Percentiles rank a stretch among this genome's conserved stretches.
phyloP scores from a whole-genome alignment of 441 rosid genomes.

The Corymbia calophylla region DNA sequence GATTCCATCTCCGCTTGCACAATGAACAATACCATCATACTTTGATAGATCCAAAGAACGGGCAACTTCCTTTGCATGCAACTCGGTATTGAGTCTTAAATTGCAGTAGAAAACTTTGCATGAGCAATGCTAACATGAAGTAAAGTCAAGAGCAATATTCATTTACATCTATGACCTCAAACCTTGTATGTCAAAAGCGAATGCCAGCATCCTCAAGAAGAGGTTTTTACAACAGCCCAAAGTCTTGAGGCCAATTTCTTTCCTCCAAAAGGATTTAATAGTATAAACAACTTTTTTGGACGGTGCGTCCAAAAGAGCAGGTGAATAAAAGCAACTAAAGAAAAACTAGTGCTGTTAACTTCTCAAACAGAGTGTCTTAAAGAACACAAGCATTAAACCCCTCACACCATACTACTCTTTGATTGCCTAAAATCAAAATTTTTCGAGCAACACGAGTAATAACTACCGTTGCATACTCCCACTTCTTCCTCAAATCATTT shows the following conservation, averaged over 20 bases:
- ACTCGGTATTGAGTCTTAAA: slow-evolving; percentile 63
- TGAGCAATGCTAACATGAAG: not conserved
- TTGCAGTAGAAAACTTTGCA: not conserved
- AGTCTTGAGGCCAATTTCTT: slow-evolving; percentile 60
- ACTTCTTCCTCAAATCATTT: not conserved
- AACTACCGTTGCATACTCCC: not conserved
- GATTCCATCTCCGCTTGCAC: slow-evolving; percentile 88
- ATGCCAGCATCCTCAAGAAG: slow-evolving; percentile 68
- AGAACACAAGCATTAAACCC: not conserved
- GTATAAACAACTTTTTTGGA: slow-evolving; percentile 61
- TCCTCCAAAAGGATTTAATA: slow-evolving; percentile 89
- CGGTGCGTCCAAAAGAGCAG: slow-evolving; percentile 35
- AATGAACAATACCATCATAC: slow-evolving; percentile 85
- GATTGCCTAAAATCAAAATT: not conserved
- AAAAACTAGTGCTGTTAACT: not conserved
- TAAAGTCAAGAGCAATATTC: not conserved
- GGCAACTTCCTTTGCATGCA: slow-evolving; percentile 80
- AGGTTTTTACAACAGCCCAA: slow-evolving; percentile 61
- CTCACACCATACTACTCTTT: not conserved
- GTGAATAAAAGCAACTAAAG: not conserved
- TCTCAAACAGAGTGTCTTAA: not conserved
- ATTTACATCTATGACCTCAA: not conserved
- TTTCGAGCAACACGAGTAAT: not conserved
- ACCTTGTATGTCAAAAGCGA: slow-evolving; percentile 68
- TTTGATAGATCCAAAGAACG: slow-evolving; percentile 43